Base-by-base conservation (phyloP, 2,329 filamentous ascomycete genomes). In the Aureobasidium sp. region DNA sequence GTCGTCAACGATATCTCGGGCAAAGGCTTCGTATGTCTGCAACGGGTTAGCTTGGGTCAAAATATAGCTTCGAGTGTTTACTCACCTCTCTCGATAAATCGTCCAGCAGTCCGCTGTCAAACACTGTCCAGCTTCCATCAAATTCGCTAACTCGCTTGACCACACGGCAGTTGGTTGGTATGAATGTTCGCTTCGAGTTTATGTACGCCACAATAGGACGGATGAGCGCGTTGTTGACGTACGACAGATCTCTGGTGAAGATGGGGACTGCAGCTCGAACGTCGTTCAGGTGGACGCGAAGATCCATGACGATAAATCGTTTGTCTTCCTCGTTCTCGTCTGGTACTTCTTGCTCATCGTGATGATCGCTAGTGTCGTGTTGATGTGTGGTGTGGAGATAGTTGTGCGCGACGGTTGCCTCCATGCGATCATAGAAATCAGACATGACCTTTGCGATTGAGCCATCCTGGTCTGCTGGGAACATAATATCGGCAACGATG, bases 191-290 rank as follows among this genome's bases (percentile, higher is more conserved):
- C 72, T 91, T 90, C 43, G 90, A 89, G 74, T 99, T 99, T 75
- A 99, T 97, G 73, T 97, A 99, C 7, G 94, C 94, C 42, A 99
- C 92, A 63, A 99, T 99, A 17, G 94, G 94, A 4, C 94, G 85
- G 37, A 97, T 90, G 4, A 97, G 84, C 1, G 94, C 91, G 72
- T 95, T 95, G 74, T 96, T 97, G 68, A 96, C 88, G 72, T 97
- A 99, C 0, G 90, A 95, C 51, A 97, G 83, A 70, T 96, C 88
- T 17, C 84, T 87, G 1, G 89, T 95, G 76, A 99, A 97, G 54
- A 97, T 82, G 0, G 94, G 94, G 1, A 99, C 92, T 2, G 88
- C 87, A 29, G 94, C 94, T 66, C 91, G 90, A 46, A 96, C 91
- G 66, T 96, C 90, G 75, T 96, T 97, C 63, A 99, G 83, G 70